These are phyloP conservation scores for Aspergillus sp. DNA, from an alignment of 2,329 filamentous ascomycete species.

Conservation along the genomic window DNA sequence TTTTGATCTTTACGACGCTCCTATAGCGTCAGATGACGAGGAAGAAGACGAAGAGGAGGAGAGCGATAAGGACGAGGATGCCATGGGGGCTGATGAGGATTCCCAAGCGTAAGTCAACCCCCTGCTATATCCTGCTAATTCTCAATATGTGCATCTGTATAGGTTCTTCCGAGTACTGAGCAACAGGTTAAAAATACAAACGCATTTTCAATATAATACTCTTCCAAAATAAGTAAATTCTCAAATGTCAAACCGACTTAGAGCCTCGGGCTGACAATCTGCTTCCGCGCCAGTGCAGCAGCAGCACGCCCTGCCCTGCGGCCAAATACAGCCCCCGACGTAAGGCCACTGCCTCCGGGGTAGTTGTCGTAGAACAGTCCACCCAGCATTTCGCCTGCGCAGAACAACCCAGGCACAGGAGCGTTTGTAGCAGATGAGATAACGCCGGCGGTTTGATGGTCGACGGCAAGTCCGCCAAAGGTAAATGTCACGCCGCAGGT, in stretches of 20 bases:
- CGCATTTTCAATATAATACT: too few relatives aligned
- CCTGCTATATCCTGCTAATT: too few relatives aligned
- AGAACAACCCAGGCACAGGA: constrained; percentile 56
- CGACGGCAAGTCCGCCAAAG: constrained; percentile 65
- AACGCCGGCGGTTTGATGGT: constrained; percentile 59
- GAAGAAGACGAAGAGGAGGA: neutral
- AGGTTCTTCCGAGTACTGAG: too few relatives aligned
- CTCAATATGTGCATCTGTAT: too few relatives aligned
- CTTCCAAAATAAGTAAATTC: too few relatives aligned
- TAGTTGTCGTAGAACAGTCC: constrained; percentile 68
- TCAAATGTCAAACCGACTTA: neutral
- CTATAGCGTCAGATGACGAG: neutral
- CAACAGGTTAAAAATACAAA: too few relatives aligned
- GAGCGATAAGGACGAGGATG: neutral
- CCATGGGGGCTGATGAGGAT: too few relatives aligned
- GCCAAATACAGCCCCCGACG: constrained; percentile 61
- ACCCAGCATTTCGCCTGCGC: constrained; percentile 69
- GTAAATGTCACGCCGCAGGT: constrained; percentile 71
- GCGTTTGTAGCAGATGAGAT: constrained; percentile 39
- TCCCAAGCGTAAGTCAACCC: too few relatives aligned
- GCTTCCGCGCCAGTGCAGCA: constrained; percentile 17
- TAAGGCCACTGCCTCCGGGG: constrained; percentile 66
- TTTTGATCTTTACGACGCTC: neutral
- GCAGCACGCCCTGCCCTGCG: constrained; percentile 48
- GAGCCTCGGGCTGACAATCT: neutral